Percentiles rank a stretch among this genome's conserved stretches.
Evolutionary conservation across 148 eudicot species (phyloP).

Genomic region (Limonium bicolor): DNA sequence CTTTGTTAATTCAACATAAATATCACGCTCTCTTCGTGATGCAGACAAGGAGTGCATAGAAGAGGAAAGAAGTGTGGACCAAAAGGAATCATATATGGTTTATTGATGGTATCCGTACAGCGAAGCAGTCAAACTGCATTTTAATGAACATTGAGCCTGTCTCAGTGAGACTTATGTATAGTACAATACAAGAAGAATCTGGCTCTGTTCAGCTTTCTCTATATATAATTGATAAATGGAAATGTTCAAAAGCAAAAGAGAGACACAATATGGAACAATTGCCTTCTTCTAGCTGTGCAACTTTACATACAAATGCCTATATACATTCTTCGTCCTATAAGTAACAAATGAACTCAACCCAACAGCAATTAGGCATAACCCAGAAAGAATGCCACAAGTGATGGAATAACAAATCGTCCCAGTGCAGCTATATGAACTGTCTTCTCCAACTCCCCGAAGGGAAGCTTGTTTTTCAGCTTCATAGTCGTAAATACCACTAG

Average conservation of each 20-base stretch:
- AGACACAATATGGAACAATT: constrained; percentile 8
- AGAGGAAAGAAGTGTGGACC: too few species aligned
- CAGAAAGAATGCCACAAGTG: constrained; percentile 41
- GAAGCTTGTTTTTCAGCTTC: constrained; percentile 33
- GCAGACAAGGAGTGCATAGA: too few species aligned
- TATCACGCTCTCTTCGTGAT: too few species aligned
- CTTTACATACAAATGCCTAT: constrained; percentile 26
- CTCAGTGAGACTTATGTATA: too few species aligned
- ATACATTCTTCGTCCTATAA: constrained; percentile 34
- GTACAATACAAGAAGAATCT: too few species aligned
- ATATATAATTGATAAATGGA: too few species aligned
- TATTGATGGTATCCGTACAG: too few species aligned
- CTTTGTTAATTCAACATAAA: too few species aligned
- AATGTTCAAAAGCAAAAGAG: neutral
- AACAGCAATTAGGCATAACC: constrained; percentile 20
- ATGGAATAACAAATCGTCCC: constrained; percentile 42
- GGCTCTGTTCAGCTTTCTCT: too few species aligned
- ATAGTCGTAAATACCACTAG: constrained; percentile 47
- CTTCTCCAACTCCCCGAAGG: constrained; percentile 4
- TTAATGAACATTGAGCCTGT: too few species aligned
- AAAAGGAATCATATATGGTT: too few species aligned
- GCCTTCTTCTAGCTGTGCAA: neutral
- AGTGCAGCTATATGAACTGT: constrained; percentile 16
- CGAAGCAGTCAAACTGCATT: too few species aligned
- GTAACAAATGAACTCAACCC: constrained; percentile 30